phyloP scores from a whole-genome alignment of 2,329 filamentous ascomycete genomes.

The Neonectria punicea region DNA sequence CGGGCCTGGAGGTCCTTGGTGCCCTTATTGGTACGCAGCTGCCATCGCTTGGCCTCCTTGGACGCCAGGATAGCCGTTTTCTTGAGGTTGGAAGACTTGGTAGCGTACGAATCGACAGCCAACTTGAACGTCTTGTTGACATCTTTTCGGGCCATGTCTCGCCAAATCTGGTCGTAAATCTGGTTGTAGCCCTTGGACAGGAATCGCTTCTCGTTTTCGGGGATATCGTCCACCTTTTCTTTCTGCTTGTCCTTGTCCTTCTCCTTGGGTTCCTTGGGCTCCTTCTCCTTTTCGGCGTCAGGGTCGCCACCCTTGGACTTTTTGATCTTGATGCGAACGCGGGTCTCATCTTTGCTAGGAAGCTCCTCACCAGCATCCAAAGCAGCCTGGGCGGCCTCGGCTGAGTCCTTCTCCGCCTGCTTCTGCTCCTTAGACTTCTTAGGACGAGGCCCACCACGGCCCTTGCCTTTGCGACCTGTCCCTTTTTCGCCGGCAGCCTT shows the following conservation, averaged over 20 bases:
- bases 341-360: conserved; percentile 64
- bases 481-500: conserved; percentile 1
- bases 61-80: conserved; percentile 97
- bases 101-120: conserved; percentile 85
- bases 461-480: conserved; percentile 55
- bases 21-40: conserved; percentile 97
- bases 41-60: conserved; percentile 97
- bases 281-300: conserved; percentile 57
- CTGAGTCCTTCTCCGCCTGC: conserved; percentile 82
- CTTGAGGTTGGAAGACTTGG: conserved; percentile 93
- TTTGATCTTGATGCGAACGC: conserved; percentile 74
- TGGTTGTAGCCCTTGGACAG: conserved; percentile 95
- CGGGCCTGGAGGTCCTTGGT: conserved; percentile 97
- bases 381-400: conserved; percentile 87
- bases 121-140: conserved; percentile 92
- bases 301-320: conserved; percentile 57
- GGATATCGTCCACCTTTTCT: conserved; percentile 62
- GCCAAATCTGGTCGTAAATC: conserved; percentile 97
- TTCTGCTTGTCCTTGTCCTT: conserved; percentile 61
- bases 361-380: conserved; percentile 82
- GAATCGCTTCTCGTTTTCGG: conserved; percentile 72
- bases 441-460: conserved; percentile 72
- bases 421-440: conserved; percentile 94
- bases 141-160: conserved; percentile 92
- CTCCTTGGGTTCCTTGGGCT: conserved; percentile 63